Conservation (phyloP, 306 rosid genomes). For the Nissolia schottii region DNA sequence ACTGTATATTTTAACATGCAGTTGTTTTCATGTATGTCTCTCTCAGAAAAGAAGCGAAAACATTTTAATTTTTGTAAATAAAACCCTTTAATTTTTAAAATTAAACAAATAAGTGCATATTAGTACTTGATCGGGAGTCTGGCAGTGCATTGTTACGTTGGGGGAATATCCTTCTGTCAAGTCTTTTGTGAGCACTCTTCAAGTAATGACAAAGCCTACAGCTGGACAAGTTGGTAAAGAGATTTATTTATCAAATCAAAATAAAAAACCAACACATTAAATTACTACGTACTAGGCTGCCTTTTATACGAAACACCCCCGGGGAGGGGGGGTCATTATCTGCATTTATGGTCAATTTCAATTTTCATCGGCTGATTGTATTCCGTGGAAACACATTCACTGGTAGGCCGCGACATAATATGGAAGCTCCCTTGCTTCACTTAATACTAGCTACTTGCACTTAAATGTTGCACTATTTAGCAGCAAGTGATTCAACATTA, state of each 20-base stretch:
- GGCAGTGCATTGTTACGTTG: not conserved
- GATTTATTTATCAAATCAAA: not conserved
- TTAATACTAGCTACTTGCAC: not conserved
- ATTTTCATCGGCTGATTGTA: constrained; percentile 1
- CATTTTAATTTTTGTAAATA: not conserved
- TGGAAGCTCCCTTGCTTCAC: not conserved
- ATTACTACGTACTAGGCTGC: not conserved
- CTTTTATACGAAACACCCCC: not conserved
- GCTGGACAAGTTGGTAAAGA: not conserved
- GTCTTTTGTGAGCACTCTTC: not conserved
- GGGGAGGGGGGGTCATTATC: no score
- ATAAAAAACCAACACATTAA: not conserved
- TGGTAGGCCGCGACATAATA: not conserved
- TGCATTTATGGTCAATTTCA: not conserved
- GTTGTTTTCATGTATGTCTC: constrained; percentile 1
- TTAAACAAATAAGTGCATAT: not conserved
- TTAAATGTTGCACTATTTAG: not conserved
- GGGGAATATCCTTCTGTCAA: not conserved
- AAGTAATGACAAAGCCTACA: constrained; percentile 21
- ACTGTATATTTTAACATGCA: not conserved
- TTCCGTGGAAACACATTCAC: not conserved
- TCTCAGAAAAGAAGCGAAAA: not conserved
- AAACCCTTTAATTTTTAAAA: not conserved
- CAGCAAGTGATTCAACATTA: no score
- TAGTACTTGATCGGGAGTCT: not conserved